Conservation (phyloP, 805 yeast species). For the Candida broadrunensis region DNA sequence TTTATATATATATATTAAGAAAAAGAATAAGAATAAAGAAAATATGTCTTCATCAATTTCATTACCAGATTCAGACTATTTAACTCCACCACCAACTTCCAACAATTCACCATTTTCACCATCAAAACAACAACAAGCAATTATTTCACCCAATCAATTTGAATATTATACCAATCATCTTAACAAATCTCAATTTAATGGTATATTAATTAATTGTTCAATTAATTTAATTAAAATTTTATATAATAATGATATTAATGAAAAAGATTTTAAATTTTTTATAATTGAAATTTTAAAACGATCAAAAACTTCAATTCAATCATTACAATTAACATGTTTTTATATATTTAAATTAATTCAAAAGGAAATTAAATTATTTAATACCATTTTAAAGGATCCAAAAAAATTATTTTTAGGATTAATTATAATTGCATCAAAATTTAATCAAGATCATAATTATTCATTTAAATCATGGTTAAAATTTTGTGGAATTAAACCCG, state of each 20-base stretch:
- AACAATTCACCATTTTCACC: conserved; percentile 2
- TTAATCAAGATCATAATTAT: conserved; percentile 69
- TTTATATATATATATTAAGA: too few species aligned
- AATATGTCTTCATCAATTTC: too few species aligned
- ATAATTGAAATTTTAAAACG: conserved; percentile 31
- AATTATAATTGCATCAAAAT: conserved; percentile 70
- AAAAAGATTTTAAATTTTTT: conserved; percentile 39
- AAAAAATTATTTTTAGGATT: conserved; percentile 67
- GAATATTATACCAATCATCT: conserved; percentile 38
- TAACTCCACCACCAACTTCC: conserved; percentile 6
- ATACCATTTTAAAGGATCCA: conserved; percentile 42
- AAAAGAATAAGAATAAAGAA: too few species aligned
- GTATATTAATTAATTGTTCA: conserved; percentile 34
- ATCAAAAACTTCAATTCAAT: conserved; percentile 49
- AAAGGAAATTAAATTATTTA: conserved; percentile 7
- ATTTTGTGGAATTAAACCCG: conserved; percentile 54
- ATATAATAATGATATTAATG: conserved; percentile 15
- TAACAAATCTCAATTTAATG: conserved; percentile 39
- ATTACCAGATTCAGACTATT: neutral
- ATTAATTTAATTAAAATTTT: conserved; percentile 33
- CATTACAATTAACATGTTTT: conserved; percentile 64
- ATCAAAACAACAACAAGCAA: neutral
- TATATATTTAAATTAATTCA: conserved; percentile 52
- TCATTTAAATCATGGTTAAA: conserved; percentile 70
- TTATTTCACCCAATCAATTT: conserved; percentile 31